Evolutionary conservation across 331 rosid species (phyloP), one percentile per base, ranked within the genome.

Genomic region (Malus hybrid): DNA sequence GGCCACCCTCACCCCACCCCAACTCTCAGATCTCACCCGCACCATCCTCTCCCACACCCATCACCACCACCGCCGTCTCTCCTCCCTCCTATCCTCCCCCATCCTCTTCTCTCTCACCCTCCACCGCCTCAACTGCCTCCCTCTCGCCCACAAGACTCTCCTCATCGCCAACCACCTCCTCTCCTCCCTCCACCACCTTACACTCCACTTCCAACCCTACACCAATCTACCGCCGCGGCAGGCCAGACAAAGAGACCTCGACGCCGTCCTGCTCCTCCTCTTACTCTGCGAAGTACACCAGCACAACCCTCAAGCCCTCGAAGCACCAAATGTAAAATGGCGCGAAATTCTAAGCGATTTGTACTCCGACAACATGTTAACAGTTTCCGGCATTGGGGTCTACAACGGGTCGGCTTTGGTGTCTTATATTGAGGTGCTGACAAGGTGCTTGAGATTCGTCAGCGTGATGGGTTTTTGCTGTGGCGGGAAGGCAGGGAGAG

Each of bases 141-240:
- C 97, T 20, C 92, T 93, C 63, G 71, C 79, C 26, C 82, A 82
- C 73, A 93, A 93, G 77, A 69, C 93, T 53, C 82, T 84, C 82
- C 93, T 91, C 82, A 80, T 93, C 32, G 84, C 96, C 7, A 88
- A 87, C 75, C 86, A 89, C 83, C 90, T 93, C 74, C 91, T 91
- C 79, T 87, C 90, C 67, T 83, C 79, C 55, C 92, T 93, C 81
- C 88, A 83, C 87, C 89, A 8, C 71, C 90, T 93, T 81, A 77
- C 89, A 28, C 76, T 71, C 79, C 93, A 82, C 73, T 26, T 88
- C 82, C 86, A 72, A 24, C 39, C 65, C 66, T 64, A 48, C 77
- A 48, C 56, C 68, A 26, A 58, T 3, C 50, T 53, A 0, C 79
- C 55, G 5, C 75, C 81, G 1, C 81, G 12, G 46, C 78, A 6